Evolutionary conservation across 2,329 filamentous ascomycete genomes (phyloP).

Genomic region (Lecanosticta acicola): DNA sequence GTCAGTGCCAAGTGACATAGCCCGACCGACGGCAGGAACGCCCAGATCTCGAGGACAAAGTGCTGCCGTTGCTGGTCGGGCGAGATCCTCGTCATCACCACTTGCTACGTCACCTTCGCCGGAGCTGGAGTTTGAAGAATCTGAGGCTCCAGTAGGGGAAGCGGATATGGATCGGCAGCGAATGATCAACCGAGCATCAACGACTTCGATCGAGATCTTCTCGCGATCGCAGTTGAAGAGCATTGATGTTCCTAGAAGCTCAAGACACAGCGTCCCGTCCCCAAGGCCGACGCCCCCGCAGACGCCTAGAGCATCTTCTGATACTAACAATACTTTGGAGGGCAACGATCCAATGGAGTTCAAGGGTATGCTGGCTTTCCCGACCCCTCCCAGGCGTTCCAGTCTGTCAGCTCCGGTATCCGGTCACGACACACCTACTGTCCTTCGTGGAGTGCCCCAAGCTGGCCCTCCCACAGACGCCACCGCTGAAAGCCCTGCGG

Average conservation of each 20-base stretch:
- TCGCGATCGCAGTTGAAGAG: constrained; percentile 30
- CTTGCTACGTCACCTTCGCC: neutral
- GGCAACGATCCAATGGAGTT: constrained; percentile 8
- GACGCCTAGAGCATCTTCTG: constrained; percentile 8
- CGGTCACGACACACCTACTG: constrained; percentile 1
- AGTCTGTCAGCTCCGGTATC: neutral
- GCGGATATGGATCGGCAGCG: constrained; percentile 3
- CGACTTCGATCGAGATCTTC: constrained; percentile 31
- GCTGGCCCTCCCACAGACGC: constrained; percentile 3
- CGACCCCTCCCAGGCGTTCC: constrained; percentile 8
- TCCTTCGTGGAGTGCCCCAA: neutral
- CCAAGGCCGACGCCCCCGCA: constrained; percentile 12
- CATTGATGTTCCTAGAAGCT: constrained; percentile 25
- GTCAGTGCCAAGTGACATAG: no score
- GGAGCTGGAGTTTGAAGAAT: neutral
- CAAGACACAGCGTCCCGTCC: constrained; percentile 15
- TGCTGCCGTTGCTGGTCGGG: no score
- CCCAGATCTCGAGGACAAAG: neutral
- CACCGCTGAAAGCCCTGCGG: constrained; percentile 5
- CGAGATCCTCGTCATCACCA: no score
- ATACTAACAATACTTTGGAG: neutral
- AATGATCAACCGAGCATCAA: constrained; percentile 29
- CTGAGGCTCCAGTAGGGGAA: neutral
- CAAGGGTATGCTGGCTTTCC: constrained; percentile 13
- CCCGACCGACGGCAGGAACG: no score